Conservation (phyloP, 768 basidiomycete species). For the Amanita brunnescens region DNA sequence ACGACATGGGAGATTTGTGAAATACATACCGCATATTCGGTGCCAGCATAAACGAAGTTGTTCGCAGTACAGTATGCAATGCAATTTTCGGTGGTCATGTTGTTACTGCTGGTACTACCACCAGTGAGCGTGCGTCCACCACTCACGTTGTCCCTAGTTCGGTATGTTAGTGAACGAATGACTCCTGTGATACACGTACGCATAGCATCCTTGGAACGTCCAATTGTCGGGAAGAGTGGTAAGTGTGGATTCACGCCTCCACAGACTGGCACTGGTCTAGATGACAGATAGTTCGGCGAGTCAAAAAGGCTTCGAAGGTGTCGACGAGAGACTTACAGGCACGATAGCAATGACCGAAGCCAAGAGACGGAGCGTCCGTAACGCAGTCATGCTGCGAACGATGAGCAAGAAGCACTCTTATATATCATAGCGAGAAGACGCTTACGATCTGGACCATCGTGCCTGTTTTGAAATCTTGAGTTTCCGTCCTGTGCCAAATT, state of each 20-base stretch:
- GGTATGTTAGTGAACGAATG: not conserved
- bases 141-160: slow-evolving; percentile 42
- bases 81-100: slow-evolving; percentile 55
- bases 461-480: not conserved
- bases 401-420: slow-evolving; percentile 10
- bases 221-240: slow-evolving; percentile 42
- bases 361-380: slow-evolving; percentile 20
- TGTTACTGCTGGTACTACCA: slow-evolving; percentile 32
- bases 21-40: slow-evolving; percentile 40
- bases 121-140: slow-evolving; percentile 48
- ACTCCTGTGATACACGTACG: slow-evolving; percentile 27
- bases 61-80: slow-evolving; percentile 38
- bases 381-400: slow-evolving; percentile 23
- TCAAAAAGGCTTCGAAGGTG: slow-evolving; percentile 2
- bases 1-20: not conserved
- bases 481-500: too few species aligned
- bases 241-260: slow-evolving; percentile 33
- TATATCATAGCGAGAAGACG: slow-evolving; percentile 13
- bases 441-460: slow-evolving; percentile 19
- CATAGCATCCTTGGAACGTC: slow-evolving; percentile 53
- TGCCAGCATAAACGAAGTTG: slow-evolving; percentile 55
- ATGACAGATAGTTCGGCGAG: not conserved
- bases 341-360: slow-evolving; percentile 26
- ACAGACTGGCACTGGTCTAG: slow-evolving; percentile 22
- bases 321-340: slow-evolving; percentile 25